Percentiles rank a stretch among this genome's conserved stretches.
Evolutionary conservation across 768 basidiomycete species (phyloP).

Genomic region (Suillus alpinus): DNA sequence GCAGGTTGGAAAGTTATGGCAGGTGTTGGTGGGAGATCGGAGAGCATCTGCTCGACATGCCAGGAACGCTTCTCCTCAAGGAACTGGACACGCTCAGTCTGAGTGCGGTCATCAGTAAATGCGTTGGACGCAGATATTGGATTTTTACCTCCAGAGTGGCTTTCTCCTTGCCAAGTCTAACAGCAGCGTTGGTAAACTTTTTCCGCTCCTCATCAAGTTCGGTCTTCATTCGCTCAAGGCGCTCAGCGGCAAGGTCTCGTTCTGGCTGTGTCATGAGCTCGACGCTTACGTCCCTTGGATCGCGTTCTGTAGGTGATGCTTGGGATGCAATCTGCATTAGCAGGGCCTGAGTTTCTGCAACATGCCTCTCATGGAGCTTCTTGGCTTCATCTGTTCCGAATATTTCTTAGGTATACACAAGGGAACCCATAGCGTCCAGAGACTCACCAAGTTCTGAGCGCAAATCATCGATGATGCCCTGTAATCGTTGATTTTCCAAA

Average conservation of each 20-base stretch:
- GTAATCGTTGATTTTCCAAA: conserved; percentile 49
- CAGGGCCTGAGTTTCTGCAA: conserved; percentile 48
- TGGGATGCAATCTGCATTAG: conserved; percentile 54
- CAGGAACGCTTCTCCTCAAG: conserved; percentile 73
- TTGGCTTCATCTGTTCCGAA: conserved; percentile 42
- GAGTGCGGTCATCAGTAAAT: conserved; percentile 7
- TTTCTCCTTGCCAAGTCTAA: conserved; percentile 63
- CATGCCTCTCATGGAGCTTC: conserved; percentile 41
- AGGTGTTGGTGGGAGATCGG: conserved; percentile 51
- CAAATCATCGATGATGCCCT: conserved; percentile 48
- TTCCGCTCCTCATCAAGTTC: conserved; percentile 66
- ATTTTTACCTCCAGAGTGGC: conserved; percentile 58
- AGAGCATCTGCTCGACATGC: conserved; percentile 62
- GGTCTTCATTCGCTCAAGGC: conserved; percentile 47
- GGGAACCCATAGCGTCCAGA: neutral
- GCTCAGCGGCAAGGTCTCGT: conserved; percentile 51
- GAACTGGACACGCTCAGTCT: conserved; percentile 63
- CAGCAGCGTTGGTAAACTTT: conserved; percentile 61
- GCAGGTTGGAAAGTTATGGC: conserved; percentile 22
- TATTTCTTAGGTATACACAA: conserved; percentile 11
- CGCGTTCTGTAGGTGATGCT: conserved; percentile 18
- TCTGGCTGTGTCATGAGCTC: conserved; percentile 54
- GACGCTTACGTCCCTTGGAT: conserved; percentile 42
- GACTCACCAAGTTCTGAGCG: conserved; percentile 57
- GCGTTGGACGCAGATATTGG: conserved; percentile 1